Conservation (phyloP, 2,329 filamentous ascomycete genomes). For the Metarhizium sp. region DNA sequence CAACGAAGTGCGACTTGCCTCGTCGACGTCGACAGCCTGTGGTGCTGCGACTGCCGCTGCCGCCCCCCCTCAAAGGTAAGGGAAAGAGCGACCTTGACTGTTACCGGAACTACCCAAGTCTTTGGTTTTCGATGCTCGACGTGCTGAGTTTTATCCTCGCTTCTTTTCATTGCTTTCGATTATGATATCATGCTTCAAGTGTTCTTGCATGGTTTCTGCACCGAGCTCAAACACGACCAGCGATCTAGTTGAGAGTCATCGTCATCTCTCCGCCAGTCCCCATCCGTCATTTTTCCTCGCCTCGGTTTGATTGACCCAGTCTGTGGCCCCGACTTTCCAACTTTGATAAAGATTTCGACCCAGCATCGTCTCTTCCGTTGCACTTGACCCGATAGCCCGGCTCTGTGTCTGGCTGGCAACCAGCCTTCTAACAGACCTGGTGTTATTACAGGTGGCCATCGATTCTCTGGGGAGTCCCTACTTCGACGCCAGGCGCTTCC, state of each 20-base stretch:
- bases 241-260: background rate
- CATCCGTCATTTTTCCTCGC: constrained; percentile 5
- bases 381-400: background rate
- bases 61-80: constrained; percentile 17
- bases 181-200: constrained; percentile 1
- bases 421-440: background rate
- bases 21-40: constrained; percentile 25
- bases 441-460: background rate
- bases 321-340: background rate
- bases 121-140: background rate
- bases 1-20: constrained; percentile 46
- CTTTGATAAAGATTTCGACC: background rate
- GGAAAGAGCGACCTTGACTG: constrained; percentile 5
- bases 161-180: background rate
- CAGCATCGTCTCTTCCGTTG: background rate
- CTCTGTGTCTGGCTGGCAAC: background rate
- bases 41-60: constrained; percentile 15
- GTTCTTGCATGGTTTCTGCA: background rate
- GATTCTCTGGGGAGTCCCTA: background rate
- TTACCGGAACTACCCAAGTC: background rate
- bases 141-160: background rate
- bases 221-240: background rate
- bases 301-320: constrained; percentile 5
- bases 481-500: background rate
- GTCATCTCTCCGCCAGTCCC: background rate